Evolutionary conservation across 805 yeast genomes (phyloP).

Genomic region (Pichia eremophila): DNA sequence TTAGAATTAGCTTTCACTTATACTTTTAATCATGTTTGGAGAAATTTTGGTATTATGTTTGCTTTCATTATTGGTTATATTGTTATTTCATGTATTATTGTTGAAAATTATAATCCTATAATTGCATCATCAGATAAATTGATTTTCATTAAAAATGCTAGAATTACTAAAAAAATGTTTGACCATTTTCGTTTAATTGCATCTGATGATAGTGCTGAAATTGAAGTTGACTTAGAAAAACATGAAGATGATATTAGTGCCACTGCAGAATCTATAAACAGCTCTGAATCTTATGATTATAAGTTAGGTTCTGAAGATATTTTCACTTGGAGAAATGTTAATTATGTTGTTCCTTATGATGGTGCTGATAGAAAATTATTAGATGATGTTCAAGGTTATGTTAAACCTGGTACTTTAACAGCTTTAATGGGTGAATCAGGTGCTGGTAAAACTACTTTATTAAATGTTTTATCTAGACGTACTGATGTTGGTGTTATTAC

Average conservation of each 20-base stretch:
- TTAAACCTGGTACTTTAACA: constrained; percentile 46
- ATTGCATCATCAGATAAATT: constrained; percentile 27
- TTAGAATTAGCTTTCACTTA: constrained; percentile 39
- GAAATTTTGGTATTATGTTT: constrained; percentile 55
- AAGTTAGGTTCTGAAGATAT: constrained; percentile 35
- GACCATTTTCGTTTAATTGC: constrained; percentile 10
- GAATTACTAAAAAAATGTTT: constrained; percentile 19
- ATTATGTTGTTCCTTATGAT: constrained; percentile 45
- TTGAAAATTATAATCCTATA: constrained; percentile 25
- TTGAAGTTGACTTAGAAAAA: constrained; percentile 5
- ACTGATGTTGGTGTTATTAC: constrained; percentile 43
- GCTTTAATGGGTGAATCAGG: constrained; percentile 61
- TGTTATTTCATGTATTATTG: constrained; percentile 18
- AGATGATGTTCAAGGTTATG: constrained; percentile 35
- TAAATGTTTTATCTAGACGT: constrained; percentile 45
- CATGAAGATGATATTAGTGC: constrained; percentile 26
- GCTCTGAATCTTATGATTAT: constrained; percentile 1
- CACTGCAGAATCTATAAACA: constrained; percentile 4
- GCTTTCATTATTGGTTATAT: constrained; percentile 35
- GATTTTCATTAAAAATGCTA: constrained; percentile 21
- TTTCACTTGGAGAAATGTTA: constrained; percentile 55
- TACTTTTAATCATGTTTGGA: constrained; percentile 58
- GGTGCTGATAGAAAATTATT: constrained; percentile 33
- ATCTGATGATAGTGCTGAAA: constrained; percentile 1
- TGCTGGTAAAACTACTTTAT: constrained; percentile 53